Evolutionary conservation across 768 basidiomycete genomes (phyloP).

Genomic region (Termitomyces sp.): DNA sequence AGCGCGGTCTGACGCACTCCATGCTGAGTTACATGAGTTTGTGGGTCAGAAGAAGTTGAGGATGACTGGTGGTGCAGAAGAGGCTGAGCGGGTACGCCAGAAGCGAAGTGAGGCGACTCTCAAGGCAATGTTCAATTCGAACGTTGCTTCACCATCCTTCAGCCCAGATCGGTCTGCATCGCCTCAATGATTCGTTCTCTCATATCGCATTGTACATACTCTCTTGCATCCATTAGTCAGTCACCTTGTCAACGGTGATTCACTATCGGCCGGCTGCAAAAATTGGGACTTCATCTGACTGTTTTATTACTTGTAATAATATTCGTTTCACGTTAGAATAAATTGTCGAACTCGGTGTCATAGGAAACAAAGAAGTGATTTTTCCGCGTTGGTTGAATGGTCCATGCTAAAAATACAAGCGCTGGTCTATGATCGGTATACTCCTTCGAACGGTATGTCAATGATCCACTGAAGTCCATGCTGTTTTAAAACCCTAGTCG

Average conservation of each 20-base stretch:
- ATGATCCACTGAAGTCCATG: not conserved
- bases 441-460: not conserved
- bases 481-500: not conserved
- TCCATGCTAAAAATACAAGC: not conserved
- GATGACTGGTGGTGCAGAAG: constrained; percentile 95
- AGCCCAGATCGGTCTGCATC: constrained; percentile 12
- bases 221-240: not conserved
- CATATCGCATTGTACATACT: not conserved
- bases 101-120: constrained; percentile 78
- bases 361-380: not conserved
- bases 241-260: not conserved
- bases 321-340: not conserved
- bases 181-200: not conserved
- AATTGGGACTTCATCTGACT: constrained; percentile 1
- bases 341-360: not conserved
- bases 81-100: constrained; percentile 83
- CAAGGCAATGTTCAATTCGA: constrained; percentile 75
- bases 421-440: not conserved
- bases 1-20: constrained; percentile 73
- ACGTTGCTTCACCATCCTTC: constrained; percentile 2
- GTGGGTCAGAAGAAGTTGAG: constrained; percentile 84
- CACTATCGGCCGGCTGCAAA: not conserved
- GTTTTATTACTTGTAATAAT: not conserved
- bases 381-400: too few species aligned
- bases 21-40: constrained; percentile 80